phyloP scores from a whole-genome alignment of 306 rosid species.

The Acacia confusa region DNA sequence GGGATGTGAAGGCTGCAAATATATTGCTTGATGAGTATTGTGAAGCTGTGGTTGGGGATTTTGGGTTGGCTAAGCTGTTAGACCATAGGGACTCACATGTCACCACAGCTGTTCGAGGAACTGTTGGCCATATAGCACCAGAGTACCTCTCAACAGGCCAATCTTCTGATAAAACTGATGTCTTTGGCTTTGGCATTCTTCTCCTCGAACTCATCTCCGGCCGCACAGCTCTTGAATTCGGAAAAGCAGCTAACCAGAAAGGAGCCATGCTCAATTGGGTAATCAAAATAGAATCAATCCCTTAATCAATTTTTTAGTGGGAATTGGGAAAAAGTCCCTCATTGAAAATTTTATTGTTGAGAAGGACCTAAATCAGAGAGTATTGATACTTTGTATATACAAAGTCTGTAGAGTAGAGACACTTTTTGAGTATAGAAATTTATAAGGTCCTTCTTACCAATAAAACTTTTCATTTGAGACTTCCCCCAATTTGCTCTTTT shows the following conservation, averaged over 20 bases:
- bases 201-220: slow-evolving; percentile 93
- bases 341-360: too few relatives aligned
- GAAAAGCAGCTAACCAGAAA: slow-evolving; percentile 86
- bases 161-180: slow-evolving; percentile 98
- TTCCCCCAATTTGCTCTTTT: too few relatives aligned
- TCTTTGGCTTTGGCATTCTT: slow-evolving; percentile 93
- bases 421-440: too few relatives aligned
- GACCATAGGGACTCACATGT: slow-evolving; percentile 94
- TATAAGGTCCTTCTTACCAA: too few relatives aligned
- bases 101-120: slow-evolving; percentile 96
- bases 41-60: slow-evolving; percentile 98
- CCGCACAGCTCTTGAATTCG: slow-evolving; percentile 85
- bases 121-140: slow-evolving; percentile 98
- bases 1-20: slow-evolving; percentile 98
- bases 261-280: slow-evolving; percentile 99
- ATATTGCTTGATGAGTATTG: slow-evolving; percentile 83
- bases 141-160: slow-evolving; percentile 98
- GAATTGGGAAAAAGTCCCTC: too few relatives aligned
- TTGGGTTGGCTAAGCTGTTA: slow-evolving; percentile 89
- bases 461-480: too few relatives aligned
- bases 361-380: too few relatives aligned
- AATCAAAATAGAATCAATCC: slow-evolving; percentile 5
- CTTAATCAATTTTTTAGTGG: background rate
- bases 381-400: too few relatives aligned
- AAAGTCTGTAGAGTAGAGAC: too few relatives aligned